These are phyloP conservation scores for Udeniomyces megalosporus DNA, from an alignment of 768 basidiomycete genomes.

Conservation along the genomic window DNA sequence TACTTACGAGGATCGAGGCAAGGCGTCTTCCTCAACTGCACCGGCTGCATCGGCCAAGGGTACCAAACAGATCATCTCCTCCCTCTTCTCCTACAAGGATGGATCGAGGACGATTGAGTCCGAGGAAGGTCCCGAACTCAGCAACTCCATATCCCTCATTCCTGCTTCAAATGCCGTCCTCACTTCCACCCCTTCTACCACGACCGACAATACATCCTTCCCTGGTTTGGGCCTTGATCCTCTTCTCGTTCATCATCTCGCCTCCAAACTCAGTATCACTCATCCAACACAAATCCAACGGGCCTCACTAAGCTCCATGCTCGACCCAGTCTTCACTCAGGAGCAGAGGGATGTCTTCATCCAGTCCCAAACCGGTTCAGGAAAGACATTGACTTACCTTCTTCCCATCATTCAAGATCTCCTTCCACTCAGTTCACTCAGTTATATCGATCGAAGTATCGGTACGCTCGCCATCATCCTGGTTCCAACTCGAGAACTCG, in stretches of 20 bases:
- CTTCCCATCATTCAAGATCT: conserved; percentile 91
- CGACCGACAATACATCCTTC: conserved; percentile 40
- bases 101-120: not conserved
- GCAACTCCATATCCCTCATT: conserved; percentile 7
- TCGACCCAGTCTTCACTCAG: conserved; percentile 25
- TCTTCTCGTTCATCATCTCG: conserved; percentile 59
- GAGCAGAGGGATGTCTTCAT: conserved; percentile 61
- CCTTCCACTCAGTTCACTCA: conserved; percentile 69
- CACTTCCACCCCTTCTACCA: conserved; percentile 31
- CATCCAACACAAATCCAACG: conserved; percentile 85
- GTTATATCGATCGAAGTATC: conserved; percentile 84
- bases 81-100: conserved; percentile 73
- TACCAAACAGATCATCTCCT: conserved; percentile 50
- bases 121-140: not conserved
- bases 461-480: conserved; percentile 90
- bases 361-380: conserved; percentile 92
- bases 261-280: conserved; percentile 58
- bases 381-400: conserved; percentile 56
- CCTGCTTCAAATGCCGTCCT: conserved; percentile 26
- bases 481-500: conserved; percentile 86
- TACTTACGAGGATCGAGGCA: conserved; percentile 14
- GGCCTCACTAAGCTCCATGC: conserved; percentile 48
- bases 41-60: not conserved
- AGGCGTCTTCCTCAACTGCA: not conserved
- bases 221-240: conserved; percentile 66